These are phyloP conservation scores for Wickerhamomyces kurtzmanii DNA, from an alignment of 805 yeast genomes.

Conservation along the genomic window DNA sequence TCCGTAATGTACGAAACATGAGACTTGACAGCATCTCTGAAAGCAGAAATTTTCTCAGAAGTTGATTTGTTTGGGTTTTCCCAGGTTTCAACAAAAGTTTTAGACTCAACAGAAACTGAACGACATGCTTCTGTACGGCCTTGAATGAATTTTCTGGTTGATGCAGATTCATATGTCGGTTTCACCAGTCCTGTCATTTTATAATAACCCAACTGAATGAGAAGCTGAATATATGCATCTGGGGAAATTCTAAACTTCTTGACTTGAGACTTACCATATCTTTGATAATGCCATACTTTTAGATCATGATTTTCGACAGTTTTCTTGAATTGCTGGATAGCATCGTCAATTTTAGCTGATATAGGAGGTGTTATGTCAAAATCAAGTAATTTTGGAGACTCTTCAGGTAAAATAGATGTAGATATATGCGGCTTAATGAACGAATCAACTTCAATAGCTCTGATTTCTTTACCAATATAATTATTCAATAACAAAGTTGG, in stretches of 20 bases:
- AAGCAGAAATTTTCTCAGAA: constrained; percentile 52
- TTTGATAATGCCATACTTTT: constrained; percentile 70
- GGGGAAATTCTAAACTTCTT: constrained; percentile 83
- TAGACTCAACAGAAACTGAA: constrained; percentile 65
- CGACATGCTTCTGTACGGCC: constrained; percentile 96
- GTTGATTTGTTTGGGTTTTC: constrained; percentile 34
- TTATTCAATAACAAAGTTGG: constrained; percentile 87
- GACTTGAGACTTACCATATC: constrained; percentile 79
- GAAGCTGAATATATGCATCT: constrained; percentile 86
- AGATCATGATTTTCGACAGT: constrained; percentile 58
- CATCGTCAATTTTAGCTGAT: constrained; percentile 40
- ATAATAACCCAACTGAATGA: constrained; percentile 84
- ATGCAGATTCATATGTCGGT: constrained; percentile 94
- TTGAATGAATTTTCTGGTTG: constrained; percentile 78
- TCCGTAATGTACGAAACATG: constrained; percentile 66
- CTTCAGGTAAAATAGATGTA: background rate
- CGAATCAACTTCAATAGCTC: constrained; percentile 29
- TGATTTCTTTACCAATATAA: constrained; percentile 49
- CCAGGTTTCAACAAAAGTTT: constrained; percentile 68
- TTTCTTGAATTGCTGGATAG: constrained; percentile 43
- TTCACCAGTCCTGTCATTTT: constrained; percentile 70
- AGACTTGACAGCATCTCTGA: constrained; percentile 61
- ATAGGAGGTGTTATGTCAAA: constrained; percentile 53
- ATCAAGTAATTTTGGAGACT: constrained; percentile 22
- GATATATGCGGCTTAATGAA: constrained; percentile 12